Evolutionary conservation across 345 rosid species (phyloP), one percentile per base, ranked within the genome.

Genomic region (Capsella bursapastoris): DNA sequence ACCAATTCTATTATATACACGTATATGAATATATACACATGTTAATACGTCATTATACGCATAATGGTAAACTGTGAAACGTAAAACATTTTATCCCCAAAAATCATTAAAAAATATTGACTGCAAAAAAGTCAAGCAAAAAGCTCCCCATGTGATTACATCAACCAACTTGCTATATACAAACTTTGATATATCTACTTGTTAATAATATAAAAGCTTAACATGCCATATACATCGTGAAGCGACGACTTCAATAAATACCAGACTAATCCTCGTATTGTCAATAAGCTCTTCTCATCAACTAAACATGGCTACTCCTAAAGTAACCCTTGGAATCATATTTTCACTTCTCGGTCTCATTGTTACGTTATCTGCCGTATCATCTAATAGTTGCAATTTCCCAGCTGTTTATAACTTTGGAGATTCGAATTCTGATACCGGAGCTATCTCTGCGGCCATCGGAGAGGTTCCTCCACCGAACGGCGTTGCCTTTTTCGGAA

Each of bases 371-470:
- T 37, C 47, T 58, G 47, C 45, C 1, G 31, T 58, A 10, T 18
- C 64, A 10, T 18, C 64, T 2, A 58, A 7, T 16, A 37, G 6
- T 56, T 79, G 78, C 27, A 68, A 62, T 28, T 79, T 79, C 32
- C 86, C 83, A 28, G 89, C 89, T n/a, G 40, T 86, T 4, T 87
- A 80, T 72, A 89, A 89, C 79, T 91, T 89, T n/a, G 97, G 89
- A 43, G 92, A 89, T 84, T 89, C 92, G 12, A 91, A 89, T 73
- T 91, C 89, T 0, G 92, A 91, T 74, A 85, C 90, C 3, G 97
- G 94, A 70, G 92, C 81, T 25, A 82, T 61, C 50, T 86, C 90
- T 1, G 86, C 94, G 0, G 87, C 94, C 27, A 18, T 87, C 1
- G 58, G 75, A 6, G 87, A 80, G 74, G 82, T 86, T 68, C 62